Conservation (phyloP, 2,329 filamentous ascomycete species). For the Triangularia setosa region DNA sequence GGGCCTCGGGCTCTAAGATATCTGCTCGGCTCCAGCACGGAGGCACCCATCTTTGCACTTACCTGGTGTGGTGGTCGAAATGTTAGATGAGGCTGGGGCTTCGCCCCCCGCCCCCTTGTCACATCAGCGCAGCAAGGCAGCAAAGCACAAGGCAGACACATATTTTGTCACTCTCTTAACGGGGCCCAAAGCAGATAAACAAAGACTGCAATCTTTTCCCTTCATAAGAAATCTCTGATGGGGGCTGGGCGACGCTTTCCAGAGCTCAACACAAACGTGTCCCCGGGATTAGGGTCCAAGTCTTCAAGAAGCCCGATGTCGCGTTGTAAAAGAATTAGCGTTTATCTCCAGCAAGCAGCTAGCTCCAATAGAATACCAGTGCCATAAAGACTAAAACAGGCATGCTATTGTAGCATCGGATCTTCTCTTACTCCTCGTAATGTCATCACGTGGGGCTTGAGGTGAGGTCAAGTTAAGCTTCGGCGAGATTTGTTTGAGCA, state of each 20-base stretch:
- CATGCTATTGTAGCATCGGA: too few species aligned
- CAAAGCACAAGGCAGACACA: too few species aligned
- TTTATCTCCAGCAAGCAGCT: too few species aligned
- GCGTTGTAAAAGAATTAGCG: too few species aligned
- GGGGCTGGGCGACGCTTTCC: too few species aligned
- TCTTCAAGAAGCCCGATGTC: too few species aligned
- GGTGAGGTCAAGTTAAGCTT: constrained; percentile 3
- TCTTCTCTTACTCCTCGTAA: too few species aligned
- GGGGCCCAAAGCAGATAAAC: too few species aligned
- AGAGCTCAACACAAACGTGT: neutral
- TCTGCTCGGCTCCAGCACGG: neutral
- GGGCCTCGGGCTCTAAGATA: neutral
- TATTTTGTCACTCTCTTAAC: too few species aligned
- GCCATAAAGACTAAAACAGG: neutral
- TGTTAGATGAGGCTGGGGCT: neutral
- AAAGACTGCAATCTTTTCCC: neutral
- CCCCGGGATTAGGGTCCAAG: neutral
- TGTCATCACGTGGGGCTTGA: too few species aligned
- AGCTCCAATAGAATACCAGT: too few species aligned
- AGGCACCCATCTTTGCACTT: neutral
- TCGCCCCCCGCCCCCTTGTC: neutral
- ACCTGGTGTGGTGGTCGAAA: neutral
- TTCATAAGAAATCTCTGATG: too few species aligned
- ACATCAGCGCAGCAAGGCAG: neutral
- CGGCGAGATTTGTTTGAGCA: neutral